These are phyloP conservation scores for Pseudoturritis turrita DNA, from an alignment of 345 rosid species.

Conservation along the genomic window DNA sequence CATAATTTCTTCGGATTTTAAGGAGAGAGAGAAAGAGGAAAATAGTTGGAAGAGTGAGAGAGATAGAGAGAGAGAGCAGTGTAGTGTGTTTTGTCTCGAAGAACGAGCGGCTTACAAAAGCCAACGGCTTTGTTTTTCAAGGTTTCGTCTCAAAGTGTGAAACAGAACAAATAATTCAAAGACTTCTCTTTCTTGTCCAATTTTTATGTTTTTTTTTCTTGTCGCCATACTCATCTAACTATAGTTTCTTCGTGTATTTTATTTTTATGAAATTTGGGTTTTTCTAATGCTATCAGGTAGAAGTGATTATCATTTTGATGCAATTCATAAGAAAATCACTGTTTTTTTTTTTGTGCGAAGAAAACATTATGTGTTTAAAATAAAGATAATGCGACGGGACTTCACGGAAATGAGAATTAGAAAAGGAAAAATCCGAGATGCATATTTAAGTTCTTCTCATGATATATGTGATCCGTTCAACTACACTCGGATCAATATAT, in stretches of 20 bases:
- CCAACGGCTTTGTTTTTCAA: constrained; percentile 27
- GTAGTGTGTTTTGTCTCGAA: constrained; percentile 32
- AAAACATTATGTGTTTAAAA: too few relatives aligned
- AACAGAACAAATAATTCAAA: constrained; percentile 9
- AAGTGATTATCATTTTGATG: neutral
- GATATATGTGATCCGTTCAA: too few relatives aligned
- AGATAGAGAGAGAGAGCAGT: constrained; percentile 6
- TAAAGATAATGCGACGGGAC: too few relatives aligned
- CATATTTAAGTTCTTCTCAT: too few relatives aligned
- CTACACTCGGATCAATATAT: too few relatives aligned
- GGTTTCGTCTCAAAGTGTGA: constrained; percentile 30
- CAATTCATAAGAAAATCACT: neutral
- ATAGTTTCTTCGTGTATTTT: constrained; percentile 13
- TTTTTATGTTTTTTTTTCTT: neutral
- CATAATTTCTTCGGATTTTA: constrained; percentile 23
- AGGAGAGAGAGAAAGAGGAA: constrained; percentile 29
- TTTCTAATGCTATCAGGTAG: constrained; percentile 14
- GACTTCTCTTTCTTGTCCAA: constrained; percentile 9
- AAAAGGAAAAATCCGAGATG: too few relatives aligned
- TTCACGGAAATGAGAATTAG: too few relatives aligned
- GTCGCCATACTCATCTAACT: constrained; percentile 19
- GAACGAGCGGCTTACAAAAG: constrained; percentile 35
- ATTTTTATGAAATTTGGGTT: neutral
- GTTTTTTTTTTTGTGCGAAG: too few relatives aligned
- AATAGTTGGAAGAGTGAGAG: constrained; percentile 1